Base-by-base conservation (phyloP, 768 basidiomycete genomes). In the Podaxis sp. region DNA sequence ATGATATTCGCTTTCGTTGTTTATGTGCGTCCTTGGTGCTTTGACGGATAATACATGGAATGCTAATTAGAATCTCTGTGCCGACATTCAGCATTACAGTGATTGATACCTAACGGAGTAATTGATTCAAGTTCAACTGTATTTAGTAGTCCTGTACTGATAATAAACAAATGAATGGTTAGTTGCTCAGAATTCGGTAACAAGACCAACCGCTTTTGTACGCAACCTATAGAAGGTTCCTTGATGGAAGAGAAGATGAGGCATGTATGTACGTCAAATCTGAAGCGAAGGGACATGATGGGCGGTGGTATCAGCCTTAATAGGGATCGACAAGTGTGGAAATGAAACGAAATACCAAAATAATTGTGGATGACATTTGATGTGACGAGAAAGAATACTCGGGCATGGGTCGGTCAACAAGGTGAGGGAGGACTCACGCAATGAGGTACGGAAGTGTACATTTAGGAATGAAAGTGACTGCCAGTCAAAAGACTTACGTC, bases 51-150 rank as follows among this genome's bases (percentile, higher is more conserved):
- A 52, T 40, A 52, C 25, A 59, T 59, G 58, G 46, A 58, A 59
- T 59, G 29, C 37, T 59, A 52, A 51, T 40, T 47, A 58, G 47
- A 36, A 5, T 58, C 47, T 9, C 11, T 49, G 13, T 36, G 54
- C 19, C 37, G 22, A 27, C 22, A 19, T 25, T 5, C 47, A 17
- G 49, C 49, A 24, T 50, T 27, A 50, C 49, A 9, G 24, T 12
- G 25, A 25, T 50, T 17, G 22, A 50, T 43, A 33, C 33, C 33
- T 33, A 27, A 50, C 25, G 54, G 54, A 55, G 54, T 24, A 38
- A 38, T 55, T 24, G 36, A 25, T n/a, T 22, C 9, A 36, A 37
- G 12, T 55, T 55, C 5, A 9, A 40, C 25, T 19, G 77, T 85
- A 13, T 40, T 38, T 55, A 24, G 54, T 40, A 38, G 27, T n/a